These are phyloP conservation scores for Annona squamosa DNA, from an alignment of 164 flowering plant genomes.

Conservation along the genomic window DNA sequence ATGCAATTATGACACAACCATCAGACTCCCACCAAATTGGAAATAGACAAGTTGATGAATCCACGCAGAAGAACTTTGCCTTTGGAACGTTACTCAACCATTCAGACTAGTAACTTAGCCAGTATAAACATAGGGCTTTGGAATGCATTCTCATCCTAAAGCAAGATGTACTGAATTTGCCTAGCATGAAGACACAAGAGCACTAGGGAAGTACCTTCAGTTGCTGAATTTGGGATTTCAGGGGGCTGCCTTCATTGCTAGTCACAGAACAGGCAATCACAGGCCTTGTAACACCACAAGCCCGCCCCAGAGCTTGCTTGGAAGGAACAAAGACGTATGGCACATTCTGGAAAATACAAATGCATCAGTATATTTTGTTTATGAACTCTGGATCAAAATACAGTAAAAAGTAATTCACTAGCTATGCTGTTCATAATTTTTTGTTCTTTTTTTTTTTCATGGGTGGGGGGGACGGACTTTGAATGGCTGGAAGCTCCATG, in stretches of 20 bases:
- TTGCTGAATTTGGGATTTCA: constrained; percentile 73
- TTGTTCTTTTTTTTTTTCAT: no score
- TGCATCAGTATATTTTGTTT: no score
- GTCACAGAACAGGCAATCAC: constrained; percentile 89
- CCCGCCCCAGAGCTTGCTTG: constrained; percentile 88
- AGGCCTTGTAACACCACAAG: constrained; percentile 84
- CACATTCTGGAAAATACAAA: constrained; percentile 34
- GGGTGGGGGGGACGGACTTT: no score
- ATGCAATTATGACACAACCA: no score
- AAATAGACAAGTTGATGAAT: neutral
- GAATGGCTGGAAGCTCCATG: no score
- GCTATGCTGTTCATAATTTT: no score
- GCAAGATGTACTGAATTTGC: neutral
- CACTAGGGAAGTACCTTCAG: constrained; percentile 21
- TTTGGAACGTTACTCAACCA: no score
- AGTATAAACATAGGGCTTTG: neutral
- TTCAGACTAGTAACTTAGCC: no score
- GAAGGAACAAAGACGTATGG: constrained; percentile 61
- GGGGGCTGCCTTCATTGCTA: constrained; percentile 77
- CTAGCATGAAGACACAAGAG: neutral
- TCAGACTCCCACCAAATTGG: neutral
- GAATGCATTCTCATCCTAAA: neutral
- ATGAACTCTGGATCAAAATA: no score
- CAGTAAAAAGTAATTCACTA: no score
- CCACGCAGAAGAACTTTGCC: neutral